Evolutionary conservation across 2,329 filamentous ascomycete species (phyloP).

Genomic region (Aspergillus awamori): DNA sequence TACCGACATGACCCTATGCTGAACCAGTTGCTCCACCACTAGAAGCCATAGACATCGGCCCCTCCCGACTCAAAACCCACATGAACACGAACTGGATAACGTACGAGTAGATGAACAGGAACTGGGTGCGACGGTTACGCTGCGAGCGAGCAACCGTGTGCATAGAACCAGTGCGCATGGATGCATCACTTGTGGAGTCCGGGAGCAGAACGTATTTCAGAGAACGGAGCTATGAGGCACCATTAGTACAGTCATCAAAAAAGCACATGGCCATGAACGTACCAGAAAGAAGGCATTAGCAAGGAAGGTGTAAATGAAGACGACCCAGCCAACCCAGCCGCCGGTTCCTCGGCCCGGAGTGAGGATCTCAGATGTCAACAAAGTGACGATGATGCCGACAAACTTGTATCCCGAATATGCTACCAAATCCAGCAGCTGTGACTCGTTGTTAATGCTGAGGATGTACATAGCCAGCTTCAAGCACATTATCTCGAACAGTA

Average conservation of each 20-base stretch:
- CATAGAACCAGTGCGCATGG: slow-evolving; percentile 61
- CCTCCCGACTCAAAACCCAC: slow-evolving; percentile 70
- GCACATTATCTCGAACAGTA: slow-evolving; percentile 84
- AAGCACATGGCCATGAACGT: slow-evolving; percentile 39
- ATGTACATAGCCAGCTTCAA: slow-evolving; percentile 93
- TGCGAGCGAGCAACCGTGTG: slow-evolving; percentile 80
- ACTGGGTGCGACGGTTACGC: slow-evolving; percentile 84
- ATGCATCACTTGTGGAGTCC: slow-evolving; percentile 69
- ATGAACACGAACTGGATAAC: slow-evolving; percentile 92
- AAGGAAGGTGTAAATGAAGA: slow-evolving; percentile 89
- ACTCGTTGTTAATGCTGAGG: slow-evolving; percentile 89
- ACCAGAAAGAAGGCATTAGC: slow-evolving; percentile 96
- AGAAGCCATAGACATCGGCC: slow-evolving; percentile 38
- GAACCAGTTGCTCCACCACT: slow-evolving; percentile 17
- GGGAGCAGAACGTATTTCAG: slow-evolving; percentile 94
- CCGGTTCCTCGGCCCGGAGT: slow-evolving; percentile 80
- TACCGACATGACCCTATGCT: slow-evolving; percentile 15
- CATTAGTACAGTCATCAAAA: background rate
- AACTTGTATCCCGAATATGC: slow-evolving; percentile 99
- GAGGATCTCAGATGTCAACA: slow-evolving; percentile 75
- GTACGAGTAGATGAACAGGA: slow-evolving; percentile 92
- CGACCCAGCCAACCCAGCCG: slow-evolving; percentile 82
- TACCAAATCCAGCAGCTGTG: slow-evolving; percentile 87
- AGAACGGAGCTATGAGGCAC: slow-evolving; percentile 71
- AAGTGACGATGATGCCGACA: slow-evolving; percentile 89